These are phyloP conservation scores for Hansenula sp. DNA, from an alignment of 1,139 yeast genomes.

Conservation along the genomic window DNA sequence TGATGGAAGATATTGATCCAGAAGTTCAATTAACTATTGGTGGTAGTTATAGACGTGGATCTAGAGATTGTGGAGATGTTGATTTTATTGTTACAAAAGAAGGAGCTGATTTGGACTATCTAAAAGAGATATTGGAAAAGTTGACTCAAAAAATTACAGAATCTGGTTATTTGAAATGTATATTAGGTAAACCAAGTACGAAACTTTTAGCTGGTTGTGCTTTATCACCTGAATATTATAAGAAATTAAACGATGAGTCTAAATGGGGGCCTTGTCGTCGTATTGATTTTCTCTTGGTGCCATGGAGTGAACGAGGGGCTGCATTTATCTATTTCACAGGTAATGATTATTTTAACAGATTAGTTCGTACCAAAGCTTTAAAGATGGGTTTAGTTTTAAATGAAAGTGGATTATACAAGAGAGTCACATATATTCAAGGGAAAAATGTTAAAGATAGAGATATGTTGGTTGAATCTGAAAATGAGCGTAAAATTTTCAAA, in stretches of 20 bases:
- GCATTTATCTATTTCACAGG: conserved; percentile 57
- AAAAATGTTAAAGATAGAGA: conserved; percentile 13
- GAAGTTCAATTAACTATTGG: conserved; percentile 35
- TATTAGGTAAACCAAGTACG: conserved; percentile 5
- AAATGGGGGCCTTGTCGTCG: conserved; percentile 40
- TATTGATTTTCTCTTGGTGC: conserved; percentile 50
- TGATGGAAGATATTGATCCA: conserved; percentile 34
- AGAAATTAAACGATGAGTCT: conserved; percentile 12
- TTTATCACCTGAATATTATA: conserved; percentile 12
- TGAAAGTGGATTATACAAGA: conserved; percentile 43
- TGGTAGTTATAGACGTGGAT: conserved; percentile 58
- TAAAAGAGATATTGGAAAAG: conserved; percentile 22
- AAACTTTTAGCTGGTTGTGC: conserved; percentile 18
- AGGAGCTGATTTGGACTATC: conserved; percentile 22
- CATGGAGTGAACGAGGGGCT: conserved; percentile 48
- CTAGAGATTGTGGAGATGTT: conserved; percentile 48
- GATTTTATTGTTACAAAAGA: conserved; percentile 49
- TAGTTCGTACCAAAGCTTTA: conserved; percentile 41
- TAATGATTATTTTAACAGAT: conserved; percentile 49
- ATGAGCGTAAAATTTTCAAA: conserved; percentile 45
- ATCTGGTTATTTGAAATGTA: conserved; percentile 15
- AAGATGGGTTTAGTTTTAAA: conserved; percentile 41
- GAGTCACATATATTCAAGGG: neutral
- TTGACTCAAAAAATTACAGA: conserved; percentile 26
- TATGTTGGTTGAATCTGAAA: conserved; percentile 38